A percentile compares a stretch with the other conserved stretches of the same genome.
Conservation (phyloP, 2,329 filamentous ascomycete genomes). For the Fusarium foetens region DNA sequence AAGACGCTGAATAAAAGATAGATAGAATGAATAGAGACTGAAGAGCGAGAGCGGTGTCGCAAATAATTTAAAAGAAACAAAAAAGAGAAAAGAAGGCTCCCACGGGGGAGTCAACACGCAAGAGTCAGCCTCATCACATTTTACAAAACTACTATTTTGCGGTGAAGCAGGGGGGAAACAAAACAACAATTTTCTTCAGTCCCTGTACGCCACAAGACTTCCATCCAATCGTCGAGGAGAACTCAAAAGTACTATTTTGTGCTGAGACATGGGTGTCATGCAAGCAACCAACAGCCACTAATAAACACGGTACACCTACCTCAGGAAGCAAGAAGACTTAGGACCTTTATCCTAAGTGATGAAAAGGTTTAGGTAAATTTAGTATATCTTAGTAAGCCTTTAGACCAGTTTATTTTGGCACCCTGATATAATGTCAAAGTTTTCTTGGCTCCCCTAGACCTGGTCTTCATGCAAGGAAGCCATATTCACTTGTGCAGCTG, state of each 20-base stretch:
- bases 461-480: not conserved
- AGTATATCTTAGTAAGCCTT: too few species aligned
- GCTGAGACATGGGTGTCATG: not conserved
- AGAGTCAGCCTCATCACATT: not conserved
- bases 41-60: not conserved
- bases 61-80: not conserved
- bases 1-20: not conserved
- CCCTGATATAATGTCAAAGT: not conserved
- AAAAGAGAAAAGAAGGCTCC: not conserved
- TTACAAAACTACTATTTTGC: slow-evolving; percentile 7
- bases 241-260: not conserved
- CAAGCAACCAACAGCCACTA: not conserved
- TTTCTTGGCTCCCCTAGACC: rapidly evolving
- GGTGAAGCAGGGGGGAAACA: not conserved
- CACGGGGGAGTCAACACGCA: too few species aligned
- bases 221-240: not conserved
- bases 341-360: not conserved
- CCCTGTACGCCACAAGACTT: not conserved
- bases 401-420: rapidly evolving
- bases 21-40: not conserved
- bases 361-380: rapidly evolving
- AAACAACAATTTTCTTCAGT: not conserved
- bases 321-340: rapidly evolving
- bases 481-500: not conserved
- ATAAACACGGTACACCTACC: not conserved